Base-by-base conservation (phyloP, 1,284 basidiomycete species). In the Puccinia novopanici region DNA sequence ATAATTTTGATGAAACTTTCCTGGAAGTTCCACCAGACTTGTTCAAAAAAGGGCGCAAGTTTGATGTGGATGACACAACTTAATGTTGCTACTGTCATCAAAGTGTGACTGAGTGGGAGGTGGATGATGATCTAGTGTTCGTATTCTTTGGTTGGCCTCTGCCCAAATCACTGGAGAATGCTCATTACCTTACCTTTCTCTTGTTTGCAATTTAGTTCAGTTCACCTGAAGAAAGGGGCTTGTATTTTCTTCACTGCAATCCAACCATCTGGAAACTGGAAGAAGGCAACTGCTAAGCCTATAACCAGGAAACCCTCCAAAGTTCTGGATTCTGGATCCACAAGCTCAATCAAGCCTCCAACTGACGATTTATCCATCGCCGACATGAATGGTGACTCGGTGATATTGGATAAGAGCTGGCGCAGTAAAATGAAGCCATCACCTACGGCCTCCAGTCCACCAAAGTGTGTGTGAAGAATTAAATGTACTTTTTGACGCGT, bases 191-290 rank as follows among this genome's bases (percentile, higher is more conserved):
- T 48, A 19, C 50, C 15, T 70, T 50, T 30, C 30, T 77, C 9
- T 57, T 70, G 13, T 6, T 37, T 1, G 37, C 55, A 52, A n/a
- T 24, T n/a, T 45, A 77, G 75, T 48, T 67, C 65, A n/a, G 65
- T 77, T 70, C 75, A 77, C 70, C 75, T 77, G 13, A 77, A 68
- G 61, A 77, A 77, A 57, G 75, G 75, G 19, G 57, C 75, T 42
- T 77, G 75, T 52, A 70, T 77, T 17, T 77, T 77, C 30, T 77
- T 77, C 37, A 77, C 75, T 37, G 75, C 75, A 2, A 27, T 27
- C 10, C 65, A 45, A 27, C 34, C 75, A n/a, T 34, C 75, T 40
- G 52, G 55, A 37, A 37, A 37, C 61, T 9, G n/a, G 22, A 61
- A 75, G 12, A 63, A 76, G 19, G 6, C 74, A 27, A 54, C 24